Base-by-base conservation (phyloP, 768 basidiomycete species). In the Royoungia palumana region DNA sequence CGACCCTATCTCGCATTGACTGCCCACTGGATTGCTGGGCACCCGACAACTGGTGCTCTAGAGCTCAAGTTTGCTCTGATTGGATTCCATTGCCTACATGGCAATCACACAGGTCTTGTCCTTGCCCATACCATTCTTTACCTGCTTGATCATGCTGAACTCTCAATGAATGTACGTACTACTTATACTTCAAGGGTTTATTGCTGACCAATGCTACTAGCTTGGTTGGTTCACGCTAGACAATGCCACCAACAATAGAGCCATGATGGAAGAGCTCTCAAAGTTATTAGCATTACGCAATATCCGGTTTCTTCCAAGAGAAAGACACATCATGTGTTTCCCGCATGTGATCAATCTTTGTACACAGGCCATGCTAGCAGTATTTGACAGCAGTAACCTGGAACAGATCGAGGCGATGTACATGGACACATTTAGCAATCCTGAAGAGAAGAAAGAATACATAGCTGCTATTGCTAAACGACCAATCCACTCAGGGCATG, bases 21-120 rank as follows among this genome's bases (percentile, higher is more conserved):
- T 4, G 38, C 46, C 11, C 46, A 47, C 19, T 47, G 38, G 38
- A 34, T 39, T 3, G 16, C 32, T 8, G 30, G 24, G 14, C 21
- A 30, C 6, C 6, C n/a, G 6, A 10, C 27, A 6, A 14, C 24
- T 1, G 38, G 44, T 5, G 22, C 2, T 0, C 52, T 61, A 19
- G 24, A 46, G 16, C 41, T 58, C 14, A 50, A 47, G 19, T 39
- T 37, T 1, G 38, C 44, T 0, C 35, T 61, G 1, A n/a, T 63
- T 6, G 49, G 53, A 21, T 61, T 63, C 27, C 49, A 59, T 28
- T 42, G 41, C 11, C 20, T 61, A 12, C 22, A 25, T 17, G 55
- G 60, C 12, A 41, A 34, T 19, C 60, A 63, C 28, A 41, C 47
- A 1, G 60, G 61, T 3, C 6, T 12, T 2, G 37, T 32, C 7